Evolutionary conservation across 805 yeast species (phyloP), one percentile per base, ranked within the genome.

Genomic region (Saccharomyces mikatae): DNA sequence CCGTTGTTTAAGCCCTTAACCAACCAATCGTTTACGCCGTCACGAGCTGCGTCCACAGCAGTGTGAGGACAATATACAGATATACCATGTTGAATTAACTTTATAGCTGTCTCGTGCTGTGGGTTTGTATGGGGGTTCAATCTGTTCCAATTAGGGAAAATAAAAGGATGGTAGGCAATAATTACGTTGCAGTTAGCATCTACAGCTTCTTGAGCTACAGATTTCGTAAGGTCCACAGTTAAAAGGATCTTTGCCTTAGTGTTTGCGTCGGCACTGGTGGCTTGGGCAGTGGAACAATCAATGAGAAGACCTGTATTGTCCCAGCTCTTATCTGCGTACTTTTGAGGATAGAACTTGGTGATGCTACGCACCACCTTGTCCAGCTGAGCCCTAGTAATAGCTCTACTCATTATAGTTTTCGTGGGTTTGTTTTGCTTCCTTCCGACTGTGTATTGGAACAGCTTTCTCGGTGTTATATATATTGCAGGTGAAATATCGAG

Each of bases 21-120:
- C 46, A 94, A 75, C 86, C 96, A 94, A 67, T 90, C 98, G 61
- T 94, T 94, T 58, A 94, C 97, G 24, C 99, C 99, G n/a, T 86
- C 87, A 11, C 71, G 70, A 9, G 94, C 94, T 26, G 97, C 92
- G 71, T 94, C 99, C 3, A 94, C 87, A 0, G 98, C 90, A 0
- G 99, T 92, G 66, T 94, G 99, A 27, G 99, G 99, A 53, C 86
- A 86, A 68, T 94, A 94, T 1, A 94, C 99, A 50, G 90, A 81
- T 54, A 94, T 80, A n/a, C 88, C 87, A 56, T 83, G 78, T 59
- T 83, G 84, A 52, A 89, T 84, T 62, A 94, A 76, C 53, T 79
- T 78, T 44, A 92, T 68, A 52, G 92, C 74, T 5, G 96, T 87
- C 24, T 71, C 71, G 65, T 94, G 97, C 68, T 94, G 98, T 0